Conservation (phyloP, 2,329 filamentous ascomycete genomes). For the Bretziella fagacearum region DNA sequence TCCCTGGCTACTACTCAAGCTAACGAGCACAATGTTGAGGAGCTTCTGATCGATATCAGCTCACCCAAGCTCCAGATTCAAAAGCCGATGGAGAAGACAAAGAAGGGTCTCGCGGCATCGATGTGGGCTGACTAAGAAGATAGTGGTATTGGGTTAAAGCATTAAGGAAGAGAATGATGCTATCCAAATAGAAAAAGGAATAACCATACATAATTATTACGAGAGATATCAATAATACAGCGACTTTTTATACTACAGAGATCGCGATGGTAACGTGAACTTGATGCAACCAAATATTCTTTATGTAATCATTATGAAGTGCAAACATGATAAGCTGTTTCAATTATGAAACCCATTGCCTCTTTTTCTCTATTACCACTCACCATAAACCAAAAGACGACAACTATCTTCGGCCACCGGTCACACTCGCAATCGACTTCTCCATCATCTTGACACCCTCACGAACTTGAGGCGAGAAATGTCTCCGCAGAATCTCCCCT, state of each 20-base stretch:
- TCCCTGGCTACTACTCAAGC: too few relatives aligned
- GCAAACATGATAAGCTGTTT: background rate
- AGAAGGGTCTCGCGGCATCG: too few relatives aligned
- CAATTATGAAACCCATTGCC: background rate
- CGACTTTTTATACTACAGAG: background rate
- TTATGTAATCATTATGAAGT: background rate
- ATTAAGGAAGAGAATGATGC: too few relatives aligned
- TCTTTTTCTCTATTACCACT: too few relatives aligned
- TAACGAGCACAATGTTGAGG: too few relatives aligned
- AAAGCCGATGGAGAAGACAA: too few relatives aligned
- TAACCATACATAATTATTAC: background rate
- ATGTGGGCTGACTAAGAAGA: too few relatives aligned
- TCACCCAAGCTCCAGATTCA: too few relatives aligned
- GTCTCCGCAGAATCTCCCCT: slow-evolving; percentile 65
- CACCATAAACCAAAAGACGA: too few relatives aligned
- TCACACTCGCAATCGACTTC: slow-evolving; percentile 35
- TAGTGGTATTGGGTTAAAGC: too few relatives aligned
- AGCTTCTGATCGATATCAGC: too few relatives aligned
- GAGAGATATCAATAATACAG: background rate
- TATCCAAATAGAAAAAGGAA: too few relatives aligned
- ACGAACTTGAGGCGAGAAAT: slow-evolving; percentile 75
- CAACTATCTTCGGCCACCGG: slow-evolving; percentile 8
- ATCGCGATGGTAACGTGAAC: background rate
- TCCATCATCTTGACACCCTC: slow-evolving; percentile 56
- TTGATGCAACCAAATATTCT: background rate